Evolutionary conservation across 805 yeast species (phyloP).

Genomic region (Ogataea glucozyma): DNA sequence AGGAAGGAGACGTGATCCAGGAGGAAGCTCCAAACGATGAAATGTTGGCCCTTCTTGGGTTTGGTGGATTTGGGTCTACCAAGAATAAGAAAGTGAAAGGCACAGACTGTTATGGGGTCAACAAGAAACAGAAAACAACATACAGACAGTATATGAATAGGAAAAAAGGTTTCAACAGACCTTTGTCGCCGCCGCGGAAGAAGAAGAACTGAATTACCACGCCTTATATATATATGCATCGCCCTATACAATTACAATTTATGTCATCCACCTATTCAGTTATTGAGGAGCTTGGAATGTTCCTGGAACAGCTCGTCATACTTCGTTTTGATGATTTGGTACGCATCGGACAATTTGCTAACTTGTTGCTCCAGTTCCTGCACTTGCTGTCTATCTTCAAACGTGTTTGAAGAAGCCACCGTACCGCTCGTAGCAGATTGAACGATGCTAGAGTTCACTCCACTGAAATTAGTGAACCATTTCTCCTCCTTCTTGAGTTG

Average conservation of each 20-base stretch:
- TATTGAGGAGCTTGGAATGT: conserved; percentile 42
- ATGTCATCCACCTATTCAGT: neutral
- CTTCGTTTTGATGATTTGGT: conserved; percentile 55
- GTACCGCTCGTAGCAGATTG: conserved; percentile 8
- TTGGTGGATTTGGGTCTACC: conserved; percentile 53
- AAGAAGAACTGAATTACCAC: conserved; percentile 6
- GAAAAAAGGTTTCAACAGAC: conserved; percentile 55
- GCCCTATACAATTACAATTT: conserved; percentile 8
- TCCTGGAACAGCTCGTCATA: conserved; percentile 59
- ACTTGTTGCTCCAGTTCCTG: conserved; percentile 47
- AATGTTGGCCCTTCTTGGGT: conserved; percentile 57
- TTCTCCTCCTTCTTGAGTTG: conserved; percentile 52
- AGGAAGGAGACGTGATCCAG: conserved; percentile 4
- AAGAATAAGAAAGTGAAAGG: conserved; percentile 58
- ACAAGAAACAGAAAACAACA: conserved; percentile 40
- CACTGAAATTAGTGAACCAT: conserved; percentile 47
- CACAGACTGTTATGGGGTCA: conserved; percentile 44
- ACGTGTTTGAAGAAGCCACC: conserved; percentile 7
- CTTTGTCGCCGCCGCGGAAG: conserved; percentile 48
- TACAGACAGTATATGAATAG: conserved; percentile 65
- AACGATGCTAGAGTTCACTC: conserved; percentile 39
- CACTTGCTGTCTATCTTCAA: conserved; percentile 33
- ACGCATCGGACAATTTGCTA: conserved; percentile 54
- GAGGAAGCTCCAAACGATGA: conserved; percentile 19
- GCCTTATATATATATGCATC: neutral